Conservation (phyloP, 2,329 filamentous ascomycete genomes). For the Magnaporthales sp. region DNA sequence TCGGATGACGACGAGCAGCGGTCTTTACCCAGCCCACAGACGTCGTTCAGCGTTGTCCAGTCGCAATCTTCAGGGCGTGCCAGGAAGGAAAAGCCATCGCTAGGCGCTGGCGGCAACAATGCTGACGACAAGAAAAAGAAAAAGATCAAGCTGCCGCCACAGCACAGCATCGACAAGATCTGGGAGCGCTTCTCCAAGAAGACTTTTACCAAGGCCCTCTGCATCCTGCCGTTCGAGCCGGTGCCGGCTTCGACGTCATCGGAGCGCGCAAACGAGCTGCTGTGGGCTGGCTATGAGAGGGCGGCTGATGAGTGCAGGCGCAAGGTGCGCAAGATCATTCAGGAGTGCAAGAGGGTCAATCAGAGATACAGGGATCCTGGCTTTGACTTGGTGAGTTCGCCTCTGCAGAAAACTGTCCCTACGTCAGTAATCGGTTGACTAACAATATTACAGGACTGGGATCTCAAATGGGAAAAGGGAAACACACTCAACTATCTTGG, state of each 20-base stretch:
- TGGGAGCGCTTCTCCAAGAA: conserved; percentile 54
- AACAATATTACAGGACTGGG: conserved; percentile 44
- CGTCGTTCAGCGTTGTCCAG: background rate
- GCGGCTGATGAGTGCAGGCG: conserved; percentile 55
- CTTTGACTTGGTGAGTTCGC: conserved; percentile 43
- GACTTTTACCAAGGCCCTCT: conserved; percentile 56
- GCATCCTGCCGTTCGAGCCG: conserved; percentile 56
- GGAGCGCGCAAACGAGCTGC: conserved; percentile 49
- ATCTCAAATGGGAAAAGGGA: conserved; percentile 57
- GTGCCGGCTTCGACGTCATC: conserved; percentile 40
- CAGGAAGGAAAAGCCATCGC: background rate
- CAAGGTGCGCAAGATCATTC: conserved; percentile 52
- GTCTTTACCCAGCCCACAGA: background rate
- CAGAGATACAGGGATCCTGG: conserved; percentile 67
- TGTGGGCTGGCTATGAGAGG: conserved; percentile 52
- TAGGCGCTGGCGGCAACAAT: background rate
- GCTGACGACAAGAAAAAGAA: conserved; percentile 45
- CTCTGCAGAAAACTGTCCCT: background rate
- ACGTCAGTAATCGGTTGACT: background rate
- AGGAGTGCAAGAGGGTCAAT: conserved; percentile 64
- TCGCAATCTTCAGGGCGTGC: background rate
- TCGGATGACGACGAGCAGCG: conserved; percentile 2
- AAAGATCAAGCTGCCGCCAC: conserved; percentile 49
- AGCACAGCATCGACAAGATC: conserved; percentile 57
- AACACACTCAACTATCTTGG: conserved; percentile 46